Percentiles rank a stretch among this genome's conserved stretches.
Conservation (phyloP, 2,329 filamentous ascomycete species). For the Plenodomus lindquistii region DNA sequence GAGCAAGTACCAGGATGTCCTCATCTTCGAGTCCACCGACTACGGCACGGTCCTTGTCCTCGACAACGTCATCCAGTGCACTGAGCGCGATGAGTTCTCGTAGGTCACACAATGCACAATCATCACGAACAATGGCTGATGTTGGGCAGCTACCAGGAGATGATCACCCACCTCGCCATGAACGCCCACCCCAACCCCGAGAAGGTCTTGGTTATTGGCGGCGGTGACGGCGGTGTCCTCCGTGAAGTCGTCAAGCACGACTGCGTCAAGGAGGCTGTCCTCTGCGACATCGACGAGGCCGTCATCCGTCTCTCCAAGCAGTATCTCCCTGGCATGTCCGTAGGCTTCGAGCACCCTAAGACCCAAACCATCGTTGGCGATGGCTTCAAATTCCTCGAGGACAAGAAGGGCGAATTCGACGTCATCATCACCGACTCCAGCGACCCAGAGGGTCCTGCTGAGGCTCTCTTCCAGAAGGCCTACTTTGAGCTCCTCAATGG, state of each 20-base stretch:
- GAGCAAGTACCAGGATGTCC: conserved; percentile 97
- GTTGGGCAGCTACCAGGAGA: conserved; percentile 81
- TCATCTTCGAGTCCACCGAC: conserved; percentile 98
- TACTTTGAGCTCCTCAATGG: conserved; percentile 95
- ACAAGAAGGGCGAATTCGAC: conserved; percentile 97
- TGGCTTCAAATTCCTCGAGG: conserved; percentile 97
- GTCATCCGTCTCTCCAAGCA: conserved; percentile 98
- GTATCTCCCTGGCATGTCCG: conserved; percentile 92
- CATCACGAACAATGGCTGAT: conserved; percentile 16
- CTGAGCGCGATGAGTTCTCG: conserved; percentile 97
- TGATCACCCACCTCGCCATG: conserved; percentile 99
- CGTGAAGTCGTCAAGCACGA: conserved; percentile 99
- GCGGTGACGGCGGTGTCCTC: conserved; percentile 95
- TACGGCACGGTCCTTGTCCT: conserved; percentile 95
- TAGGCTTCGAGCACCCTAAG: conserved; percentile 92
- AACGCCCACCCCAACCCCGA: conserved; percentile 98
- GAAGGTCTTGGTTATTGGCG: conserved; percentile 97
- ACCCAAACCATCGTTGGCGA: conserved; percentile 91
- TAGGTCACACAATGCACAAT: conserved; percentile 44
- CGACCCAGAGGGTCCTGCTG: conserved; percentile 94
- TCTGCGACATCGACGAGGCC: conserved; percentile 99
- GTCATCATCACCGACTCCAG: conserved; percentile 99
- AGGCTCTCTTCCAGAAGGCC: conserved; percentile 96
- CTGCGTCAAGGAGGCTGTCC: conserved; percentile 89
- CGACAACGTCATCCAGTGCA: conserved; percentile 99